phyloP scores from a whole-genome alignment of 169 alveolate genomes.

The Eimeria sp. region DNA sequence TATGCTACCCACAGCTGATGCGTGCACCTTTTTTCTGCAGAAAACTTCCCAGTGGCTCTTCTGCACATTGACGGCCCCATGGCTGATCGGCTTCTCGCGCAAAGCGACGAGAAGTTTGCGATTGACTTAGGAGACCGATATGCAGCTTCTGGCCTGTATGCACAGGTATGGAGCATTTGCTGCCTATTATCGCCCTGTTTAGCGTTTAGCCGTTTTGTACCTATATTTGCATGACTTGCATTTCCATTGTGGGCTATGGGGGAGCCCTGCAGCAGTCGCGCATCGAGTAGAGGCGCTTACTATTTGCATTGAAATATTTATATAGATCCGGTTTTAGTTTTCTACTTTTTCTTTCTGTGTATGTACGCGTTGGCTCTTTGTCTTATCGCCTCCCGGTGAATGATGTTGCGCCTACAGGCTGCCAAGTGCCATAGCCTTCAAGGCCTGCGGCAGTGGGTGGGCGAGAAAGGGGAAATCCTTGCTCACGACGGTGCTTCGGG shows the following conservation, averaged over 20 bases:
- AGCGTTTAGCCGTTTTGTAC: no score
- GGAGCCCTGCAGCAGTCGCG: no score
- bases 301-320: no score
- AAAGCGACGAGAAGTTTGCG: not conserved
- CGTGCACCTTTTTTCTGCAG: not conserved
- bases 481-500: not conserved
- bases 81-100: conserved; percentile 47
- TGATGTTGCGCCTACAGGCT: not conserved
- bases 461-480: not conserved
- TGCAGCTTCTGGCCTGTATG: conserved; percentile 43
- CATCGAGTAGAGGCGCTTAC: no score
- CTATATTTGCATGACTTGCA: no score
- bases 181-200: no score
- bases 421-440: conserved; percentile 53
- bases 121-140: conserved; percentile 6
- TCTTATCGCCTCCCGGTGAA: not conserved
- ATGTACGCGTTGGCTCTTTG: not conserved
- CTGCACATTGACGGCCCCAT: conserved; percentile 25
- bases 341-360: no score
- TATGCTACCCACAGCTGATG: not conserved
- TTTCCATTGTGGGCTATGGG: no score
- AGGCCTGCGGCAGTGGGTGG: not conserved
- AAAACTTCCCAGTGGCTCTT: not conserved
- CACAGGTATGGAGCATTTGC: not conserved
- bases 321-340: no score